Conservation (phyloP, 345 rosid genomes). For the Eucalyptus pauciflora region DNA sequence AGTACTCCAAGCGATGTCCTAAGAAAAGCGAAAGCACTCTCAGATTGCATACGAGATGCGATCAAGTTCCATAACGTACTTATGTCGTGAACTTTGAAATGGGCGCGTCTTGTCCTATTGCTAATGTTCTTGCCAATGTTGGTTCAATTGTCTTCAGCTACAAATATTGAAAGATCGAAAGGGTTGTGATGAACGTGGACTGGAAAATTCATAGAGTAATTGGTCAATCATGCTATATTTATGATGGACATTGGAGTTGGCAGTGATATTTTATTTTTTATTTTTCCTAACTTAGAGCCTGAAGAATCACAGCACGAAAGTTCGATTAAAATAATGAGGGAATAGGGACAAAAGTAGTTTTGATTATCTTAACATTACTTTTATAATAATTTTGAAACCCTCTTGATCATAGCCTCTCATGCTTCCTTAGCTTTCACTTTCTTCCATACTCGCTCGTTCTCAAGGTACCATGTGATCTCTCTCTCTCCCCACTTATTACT, state of each 20-base stretch:
- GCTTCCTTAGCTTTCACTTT: neutral
- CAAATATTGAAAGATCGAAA: neutral
- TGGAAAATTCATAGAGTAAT: neutral
- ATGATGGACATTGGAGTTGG: neutral
- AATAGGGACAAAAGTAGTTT: neutral
- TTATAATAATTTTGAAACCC: neutral
- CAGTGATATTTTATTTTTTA: neutral
- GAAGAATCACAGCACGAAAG: neutral
- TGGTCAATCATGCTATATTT: neutral
- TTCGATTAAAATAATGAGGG: neutral
- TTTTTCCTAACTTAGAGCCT: neutral
- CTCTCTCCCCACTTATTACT: neutral
- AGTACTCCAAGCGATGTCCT: neutral
- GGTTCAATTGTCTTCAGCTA: neutral
- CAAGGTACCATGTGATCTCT: neutral
- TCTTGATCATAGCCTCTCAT: neutral
- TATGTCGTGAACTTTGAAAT: neutral
- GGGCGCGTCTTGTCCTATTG: neutral
- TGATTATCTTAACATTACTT: neutral
- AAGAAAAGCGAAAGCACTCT: neutral
- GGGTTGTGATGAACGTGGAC: neutral
- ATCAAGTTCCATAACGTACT: neutral
- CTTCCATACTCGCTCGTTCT: neutral
- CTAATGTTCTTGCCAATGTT: neutral
- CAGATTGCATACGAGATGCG: rapidly evolving